phyloP scores from a whole-genome alignment of 306 rosid species.

The Quercus agrifolia region DNA sequence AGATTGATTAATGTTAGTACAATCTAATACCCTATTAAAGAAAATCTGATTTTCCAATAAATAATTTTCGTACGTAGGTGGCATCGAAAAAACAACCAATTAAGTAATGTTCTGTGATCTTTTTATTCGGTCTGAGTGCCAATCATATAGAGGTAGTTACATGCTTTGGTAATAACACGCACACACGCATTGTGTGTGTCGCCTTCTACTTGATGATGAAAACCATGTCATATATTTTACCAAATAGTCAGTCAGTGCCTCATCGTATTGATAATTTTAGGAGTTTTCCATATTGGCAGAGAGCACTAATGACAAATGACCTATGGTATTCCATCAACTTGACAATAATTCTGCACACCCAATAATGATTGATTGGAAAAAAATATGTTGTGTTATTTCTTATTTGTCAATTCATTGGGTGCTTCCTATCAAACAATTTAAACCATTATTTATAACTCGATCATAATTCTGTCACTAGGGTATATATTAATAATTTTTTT shows the following conservation, averaged over 20 bases:
- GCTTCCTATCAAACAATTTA: background rate
- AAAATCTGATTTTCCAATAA: background rate
- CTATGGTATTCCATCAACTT: slow-evolving; percentile 7
- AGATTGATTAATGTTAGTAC: background rate
- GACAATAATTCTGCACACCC: background rate
- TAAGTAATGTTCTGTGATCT: background rate
- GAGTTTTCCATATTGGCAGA: background rate
- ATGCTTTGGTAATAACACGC: background rate
- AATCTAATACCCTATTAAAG: background rate
- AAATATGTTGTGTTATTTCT: background rate
- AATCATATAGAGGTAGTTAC: background rate
- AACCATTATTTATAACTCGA: background rate
- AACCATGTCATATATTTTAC: slow-evolving; percentile 7
- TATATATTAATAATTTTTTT: no score
- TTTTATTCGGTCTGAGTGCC: background rate
- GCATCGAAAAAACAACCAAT: background rate
- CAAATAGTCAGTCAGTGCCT: background rate
- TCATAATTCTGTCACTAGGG: no score
- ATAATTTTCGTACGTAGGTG: background rate
- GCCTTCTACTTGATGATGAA: background rate
- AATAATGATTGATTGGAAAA: slow-evolving; percentile 1
- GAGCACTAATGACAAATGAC: slow-evolving; percentile 4
- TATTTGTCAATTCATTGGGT: background rate
- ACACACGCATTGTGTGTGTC: background rate
- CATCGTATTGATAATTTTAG: background rate